phyloP scores from a whole-genome alignment of 208 protist genomes.

The Trypanosoma cruzi region DNA sequence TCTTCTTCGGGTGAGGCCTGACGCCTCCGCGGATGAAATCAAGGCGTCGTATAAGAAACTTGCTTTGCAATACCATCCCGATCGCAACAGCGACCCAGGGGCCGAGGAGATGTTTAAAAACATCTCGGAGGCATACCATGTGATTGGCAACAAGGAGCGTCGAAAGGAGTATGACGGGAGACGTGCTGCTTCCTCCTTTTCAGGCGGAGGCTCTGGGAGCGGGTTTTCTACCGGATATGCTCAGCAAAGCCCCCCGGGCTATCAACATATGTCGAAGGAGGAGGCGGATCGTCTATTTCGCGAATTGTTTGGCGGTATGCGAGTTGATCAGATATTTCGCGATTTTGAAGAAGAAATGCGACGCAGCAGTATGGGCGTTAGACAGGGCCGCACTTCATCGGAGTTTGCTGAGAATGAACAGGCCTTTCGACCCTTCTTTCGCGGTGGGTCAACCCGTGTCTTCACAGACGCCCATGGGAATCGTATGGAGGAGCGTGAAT shows the following conservation, averaged over 20 bases:
- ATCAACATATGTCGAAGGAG: conserved; percentile 88
- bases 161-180: conserved; percentile 79
- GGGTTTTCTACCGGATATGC: conserved; percentile 26
- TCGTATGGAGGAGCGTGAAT: conserved; percentile 83
- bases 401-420: conserved; percentile 44
- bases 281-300: conserved; percentile 86
- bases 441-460: conserved; percentile 46
- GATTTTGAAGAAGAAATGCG: conserved; percentile 83
- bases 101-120: conserved; percentile 90
- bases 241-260: conserved; percentile 28
- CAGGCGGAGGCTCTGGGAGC: conserved; percentile 18
- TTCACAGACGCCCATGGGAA: conserved; percentile 77
- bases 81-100: conserved; percentile 79
- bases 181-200: conserved; percentile 34
- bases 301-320: conserved; percentile 87
- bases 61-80: conserved; percentile 90
- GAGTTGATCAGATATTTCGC: conserved; percentile 86
- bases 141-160: conserved; percentile 75
- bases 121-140: conserved; percentile 87
- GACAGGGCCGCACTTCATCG: conserved; percentile 28
- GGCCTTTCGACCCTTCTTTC: conserved; percentile 72
- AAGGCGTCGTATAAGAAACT: conserved; percentile 91
- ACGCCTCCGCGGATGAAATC: conserved; percentile 88
- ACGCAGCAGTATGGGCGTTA: conserved; percentile 34
- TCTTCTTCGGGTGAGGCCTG: conserved; percentile 66